Evolutionary conservation across 2,329 filamentous ascomycete species (phyloP).

Genomic region (Aspergillus candidus): DNA sequence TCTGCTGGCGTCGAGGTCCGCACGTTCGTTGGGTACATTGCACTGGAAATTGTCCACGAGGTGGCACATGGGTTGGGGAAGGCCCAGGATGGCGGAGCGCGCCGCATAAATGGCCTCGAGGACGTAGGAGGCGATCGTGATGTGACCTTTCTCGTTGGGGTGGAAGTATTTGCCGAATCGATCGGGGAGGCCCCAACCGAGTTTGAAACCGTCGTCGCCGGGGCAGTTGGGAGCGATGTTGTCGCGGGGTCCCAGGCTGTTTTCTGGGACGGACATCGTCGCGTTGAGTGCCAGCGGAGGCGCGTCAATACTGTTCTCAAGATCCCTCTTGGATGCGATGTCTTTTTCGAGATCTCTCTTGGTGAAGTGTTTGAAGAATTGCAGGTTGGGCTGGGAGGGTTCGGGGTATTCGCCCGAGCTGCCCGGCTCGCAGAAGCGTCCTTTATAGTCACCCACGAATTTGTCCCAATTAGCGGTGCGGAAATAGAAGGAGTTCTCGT

Average conservation of each 20-base stretch:
- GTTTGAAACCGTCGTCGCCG: background rate
- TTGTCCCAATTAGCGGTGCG: constrained; percentile 24
- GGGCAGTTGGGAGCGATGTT: background rate
- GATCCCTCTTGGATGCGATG: too few species aligned
- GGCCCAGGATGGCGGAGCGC: constrained; percentile 1
- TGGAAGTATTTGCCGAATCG: constrained; percentile 28
- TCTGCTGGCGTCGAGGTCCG: background rate
- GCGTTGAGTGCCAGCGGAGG: too few species aligned
- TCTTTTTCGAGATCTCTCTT: constrained; percentile 3
- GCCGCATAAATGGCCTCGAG: constrained; percentile 1
- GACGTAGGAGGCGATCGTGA: constrained; percentile 11
- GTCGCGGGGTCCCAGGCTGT: background rate
- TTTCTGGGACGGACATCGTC: background rate
- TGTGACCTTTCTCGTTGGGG: constrained; percentile 22
- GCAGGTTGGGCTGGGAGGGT: constrained; percentile 22
- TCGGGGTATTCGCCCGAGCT: constrained; percentile 21
- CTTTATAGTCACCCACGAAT: constrained; percentile 20
- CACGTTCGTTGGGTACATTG: background rate
- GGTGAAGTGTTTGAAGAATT: constrained; percentile 28
- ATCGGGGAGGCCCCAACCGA: constrained; percentile 23
- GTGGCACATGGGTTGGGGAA: constrained; percentile 1
- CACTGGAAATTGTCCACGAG: constrained; percentile 2
- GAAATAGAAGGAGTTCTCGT: constrained; percentile 7
- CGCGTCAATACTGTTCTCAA: too few species aligned
- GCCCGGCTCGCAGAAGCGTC: constrained; percentile 25